Base-by-base conservation (phyloP, 208 protist genomes). In the Acanthamoeba royreba region DNA sequence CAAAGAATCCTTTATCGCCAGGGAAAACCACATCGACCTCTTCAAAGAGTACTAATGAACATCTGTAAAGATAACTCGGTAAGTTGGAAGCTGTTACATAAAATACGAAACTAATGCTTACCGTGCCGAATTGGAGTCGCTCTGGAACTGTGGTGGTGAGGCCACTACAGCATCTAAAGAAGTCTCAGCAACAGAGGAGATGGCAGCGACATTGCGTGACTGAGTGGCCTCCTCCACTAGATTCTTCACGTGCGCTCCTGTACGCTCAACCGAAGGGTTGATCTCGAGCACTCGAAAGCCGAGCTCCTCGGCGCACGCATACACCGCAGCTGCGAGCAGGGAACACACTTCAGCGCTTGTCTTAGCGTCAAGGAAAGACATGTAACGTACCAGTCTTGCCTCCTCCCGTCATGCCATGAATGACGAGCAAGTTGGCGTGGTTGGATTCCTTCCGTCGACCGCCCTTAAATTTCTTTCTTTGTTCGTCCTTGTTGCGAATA, bases 41-140 rank as follows among this genome's bases (percentile, higher is more conserved):
- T 49, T 85, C 74, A 33, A 85, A 85, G 11, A 85, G 74, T n/a
- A 85, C 74, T n/a, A 85, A 25, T n/a, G 74, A 85, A 33, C 45
- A 53, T 17, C 74, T 81, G 43, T 38, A n/a, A 19, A 13, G 63
- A 74, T 9, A 8, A 8, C 13, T 13, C 17, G 63, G 63, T 25
- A 13, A 13, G 19, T 25, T 8, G 13, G 15, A 28, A 38, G 22
- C 33, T 28, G 11, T 74, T 13, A 19, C 13, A 55, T 55, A 55
- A 9, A 55, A 55, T 9, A 19, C 9, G 9, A 19, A 55, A 25
- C 49, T 9, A 55, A 55, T 19, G 19, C 22, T 13, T 66, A 19
- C 7, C 55, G 3, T n/a, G 7, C n/a, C 13, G 55, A 19, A 28
- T 8, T 66, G 55, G 55, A n/a, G n/a, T n/a, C n/a, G n/a, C n/a